Evolutionary conservation across 306 rosid genomes (phyloP).

Genomic region (Casuarina equisetifolia): DNA sequence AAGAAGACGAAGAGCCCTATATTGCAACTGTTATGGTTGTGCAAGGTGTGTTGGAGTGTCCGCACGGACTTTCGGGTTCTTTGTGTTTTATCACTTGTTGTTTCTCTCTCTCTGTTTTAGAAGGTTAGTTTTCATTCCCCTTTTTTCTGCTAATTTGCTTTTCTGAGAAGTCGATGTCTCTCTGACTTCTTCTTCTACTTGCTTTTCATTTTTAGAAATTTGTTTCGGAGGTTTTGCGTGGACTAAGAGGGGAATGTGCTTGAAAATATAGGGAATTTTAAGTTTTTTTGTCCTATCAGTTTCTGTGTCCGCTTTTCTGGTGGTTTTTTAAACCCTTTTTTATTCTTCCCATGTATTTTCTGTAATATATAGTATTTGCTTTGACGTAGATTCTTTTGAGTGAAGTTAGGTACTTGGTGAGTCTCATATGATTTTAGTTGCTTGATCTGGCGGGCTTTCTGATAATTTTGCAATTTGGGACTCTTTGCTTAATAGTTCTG

Average conservation of each 20-base stretch:
- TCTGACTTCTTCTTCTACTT: background rate
- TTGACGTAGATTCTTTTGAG: slow-evolving; percentile 12
- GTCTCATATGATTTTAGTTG: slow-evolving; percentile 6
- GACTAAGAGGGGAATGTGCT: slow-evolving; percentile 20
- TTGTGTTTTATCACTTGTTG: slow-evolving; percentile 27
- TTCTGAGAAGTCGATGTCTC: slow-evolving; percentile 28
- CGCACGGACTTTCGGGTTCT: slow-evolving; percentile 23
- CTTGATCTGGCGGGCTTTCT: slow-evolving; percentile 30
- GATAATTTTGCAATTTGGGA: slow-evolving; percentile 28
- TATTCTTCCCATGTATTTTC: background rate
- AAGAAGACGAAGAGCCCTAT: slow-evolving; percentile 5
- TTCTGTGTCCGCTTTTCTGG: slow-evolving; percentile 17
- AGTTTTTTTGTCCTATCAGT: slow-evolving; percentile 16
- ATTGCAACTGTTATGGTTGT: background rate
- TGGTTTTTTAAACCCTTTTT: background rate
- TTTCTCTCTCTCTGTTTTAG: slow-evolving; percentile 23
- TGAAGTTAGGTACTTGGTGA: slow-evolving; percentile 27
- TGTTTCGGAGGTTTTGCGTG: slow-evolving; percentile 9
- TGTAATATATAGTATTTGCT: background rate
- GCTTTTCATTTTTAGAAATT: background rate
- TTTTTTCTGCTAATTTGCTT: background rate
- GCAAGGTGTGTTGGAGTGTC: background rate
- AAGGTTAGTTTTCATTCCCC: background rate
- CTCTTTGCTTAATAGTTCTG: slow-evolving; percentile 17
- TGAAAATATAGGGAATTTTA: slow-evolving; percentile 18